Evolutionary conservation across 2,329 filamentous ascomycete genomes (phyloP), one percentile per base, ranked within the genome.

Genomic region (Apiospora arundinis): DNA sequence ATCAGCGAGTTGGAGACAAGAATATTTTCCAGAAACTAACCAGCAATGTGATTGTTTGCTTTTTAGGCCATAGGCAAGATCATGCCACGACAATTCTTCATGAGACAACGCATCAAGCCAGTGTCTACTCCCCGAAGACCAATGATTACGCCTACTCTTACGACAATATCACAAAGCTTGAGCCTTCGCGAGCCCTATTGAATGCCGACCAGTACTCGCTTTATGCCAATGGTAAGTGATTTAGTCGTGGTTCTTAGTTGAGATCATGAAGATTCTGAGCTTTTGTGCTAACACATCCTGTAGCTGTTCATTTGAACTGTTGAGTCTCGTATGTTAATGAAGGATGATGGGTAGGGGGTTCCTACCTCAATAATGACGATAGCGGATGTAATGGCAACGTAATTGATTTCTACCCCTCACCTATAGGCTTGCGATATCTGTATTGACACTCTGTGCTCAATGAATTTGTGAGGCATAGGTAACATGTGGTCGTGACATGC

Each of bases 161-260:
- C 56, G 72, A 75, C 32, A 73, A 74, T 32, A 74, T 72, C 52
- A 70, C 70, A 2, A 71, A 74, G 12, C 65, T 76, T 2, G 8
- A 73, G 1, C 67, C 73, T 0, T 73, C 73, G 37, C 8, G 25
- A 2, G 74, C 75, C 18, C 56, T 77, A 18, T 21, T 69, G 2
- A 77, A 77, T 44, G 75, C 75, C 7, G 75, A 76, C 48, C 75
- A 70, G 4, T 77, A 77, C 45, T 74, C 74, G 5, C 66, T 76
- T 1, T 77, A 74, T 37, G 74, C 74, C 0, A 75, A 74, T 68
- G 74, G 74, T 76, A 70, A 73, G 74, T 14, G 1, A 8, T 16
- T 6, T 2, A 40, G 28, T 18, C 23, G 52, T 6, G 5, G 14
- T 60, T 2, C 28, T 7, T 18, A 28, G 16, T 32, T 12, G 11